Evolutionary conservation across 2,329 filamentous ascomycete genomes (phyloP), one percentile per base, ranked within the genome.

Genomic region (Botryotinia globosa): DNA sequence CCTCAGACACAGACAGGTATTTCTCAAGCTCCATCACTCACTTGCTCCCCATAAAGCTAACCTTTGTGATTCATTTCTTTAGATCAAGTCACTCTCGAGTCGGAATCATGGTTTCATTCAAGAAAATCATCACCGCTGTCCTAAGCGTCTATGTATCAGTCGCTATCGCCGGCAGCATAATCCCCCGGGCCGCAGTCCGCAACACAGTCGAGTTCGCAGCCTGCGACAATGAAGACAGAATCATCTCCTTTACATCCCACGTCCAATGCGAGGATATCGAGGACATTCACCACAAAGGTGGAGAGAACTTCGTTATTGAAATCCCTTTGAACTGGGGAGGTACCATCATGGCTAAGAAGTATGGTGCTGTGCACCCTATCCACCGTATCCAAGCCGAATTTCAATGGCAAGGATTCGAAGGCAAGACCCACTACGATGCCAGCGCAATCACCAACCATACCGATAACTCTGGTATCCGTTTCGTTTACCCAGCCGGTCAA

Each of bases 121-220:
- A 14, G 3, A 18, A 12, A 2, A 0, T 34, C 0, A 4, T 3
- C 25, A 2, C 0, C 9, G 18, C 9, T 8, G 3, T 4, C 14
- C 0, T 18, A 6, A n/a, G n/a, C 44, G 0, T 37, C 62, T 1
- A 8, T 48, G 2, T 20, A 34, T 7, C 22, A 29, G 18, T 4
- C 16, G 25, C 29, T 34, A 0, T 37, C n/a, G 32, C 51, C 14
- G 5, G 12, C 34, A 58, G 61, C 39, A 22, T 32, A 29, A 22
- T 72, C 25, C 48, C 42, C 42, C 42, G 42, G 22, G 5, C 62
- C 29, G 10, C 44, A 25, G 51, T 16, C 6, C 22, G 12, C 44
- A 66, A 72, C 39, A 29, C 44, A 18, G 25, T 72, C 2, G 42
- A 22, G 9, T 72, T 72, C 34, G 6, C 39, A 4, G 12, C 45